Percentiles rank a stretch among this genome's conserved stretches.
phyloP scores from a whole-genome alignment of 345 rosid species.

The Gossypium longicalyx region DNA sequence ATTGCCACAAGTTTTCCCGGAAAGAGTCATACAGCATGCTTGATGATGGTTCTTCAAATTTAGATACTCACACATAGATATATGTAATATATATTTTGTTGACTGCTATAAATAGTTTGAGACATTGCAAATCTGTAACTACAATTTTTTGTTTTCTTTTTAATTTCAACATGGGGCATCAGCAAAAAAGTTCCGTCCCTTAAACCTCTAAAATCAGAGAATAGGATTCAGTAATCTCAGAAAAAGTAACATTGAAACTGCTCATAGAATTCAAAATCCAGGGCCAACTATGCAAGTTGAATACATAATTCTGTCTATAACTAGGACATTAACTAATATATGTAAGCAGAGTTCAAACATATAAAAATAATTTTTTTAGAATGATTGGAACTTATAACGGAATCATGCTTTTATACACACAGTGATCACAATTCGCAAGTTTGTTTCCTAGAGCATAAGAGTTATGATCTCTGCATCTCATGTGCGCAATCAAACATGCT shows the following conservation, averaged over 20 bases:
- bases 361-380: neutral
- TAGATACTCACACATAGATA: neutral
- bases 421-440: neutral
- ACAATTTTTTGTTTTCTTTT: neutral
- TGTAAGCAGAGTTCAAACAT: neutral
- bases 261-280: neutral
- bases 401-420: neutral
- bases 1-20: neutral
- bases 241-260: neutral
- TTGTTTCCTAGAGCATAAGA: constrained; percentile 1
- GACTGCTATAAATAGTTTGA: neutral
- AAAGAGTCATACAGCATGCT: neutral
- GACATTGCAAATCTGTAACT: neutral
- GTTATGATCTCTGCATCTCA: constrained; percentile 11
- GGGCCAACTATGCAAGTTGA: neutral
- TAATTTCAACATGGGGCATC: neutral
- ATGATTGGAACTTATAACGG: neutral
- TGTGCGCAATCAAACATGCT: neutral
- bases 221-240: neutral
- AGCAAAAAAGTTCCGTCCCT: neutral
- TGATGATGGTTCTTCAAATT: neutral
- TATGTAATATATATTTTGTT: neutral
- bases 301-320: neutral
- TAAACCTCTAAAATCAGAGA: neutral
- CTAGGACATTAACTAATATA: neutral